Percentiles rank a stretch among this genome's conserved stretches.
These are phyloP conservation scores for Diaporthe sp. DNA, from an alignment of 2,329 filamentous ascomycete genomes.

Conservation along the genomic window DNA sequence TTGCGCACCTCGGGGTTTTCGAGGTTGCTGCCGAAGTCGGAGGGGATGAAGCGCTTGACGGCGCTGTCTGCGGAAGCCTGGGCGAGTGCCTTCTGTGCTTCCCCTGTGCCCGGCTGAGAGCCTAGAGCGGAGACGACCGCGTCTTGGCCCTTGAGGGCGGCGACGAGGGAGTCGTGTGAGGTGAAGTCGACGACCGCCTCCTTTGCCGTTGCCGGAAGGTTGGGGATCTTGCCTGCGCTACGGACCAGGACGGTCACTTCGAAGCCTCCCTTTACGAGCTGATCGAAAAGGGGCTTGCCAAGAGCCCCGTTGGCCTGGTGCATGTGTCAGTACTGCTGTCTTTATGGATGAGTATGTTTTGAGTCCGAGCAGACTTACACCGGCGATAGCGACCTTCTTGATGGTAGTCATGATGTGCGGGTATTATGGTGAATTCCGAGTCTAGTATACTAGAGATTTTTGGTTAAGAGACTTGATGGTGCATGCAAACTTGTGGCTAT, in stretches of 20 bases:
- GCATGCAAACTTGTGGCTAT: background rate
- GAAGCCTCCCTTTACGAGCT: conserved; percentile 40
- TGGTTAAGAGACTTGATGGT: background rate
- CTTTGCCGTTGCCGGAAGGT: conserved; percentile 37
- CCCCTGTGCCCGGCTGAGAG: conserved; percentile 37
- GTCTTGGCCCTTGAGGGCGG: conserved; percentile 66
- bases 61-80: conserved; percentile 68
- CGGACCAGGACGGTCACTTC: conserved; percentile 49
- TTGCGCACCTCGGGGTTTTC: conserved; percentile 47
- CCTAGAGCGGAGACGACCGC: conserved; percentile 64
- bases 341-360: background rate
- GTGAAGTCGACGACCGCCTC: conserved; percentile 47
- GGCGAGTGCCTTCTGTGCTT: conserved; percentile 60
- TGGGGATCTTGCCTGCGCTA: conserved; percentile 36
- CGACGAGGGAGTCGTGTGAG: conserved; percentile 48
- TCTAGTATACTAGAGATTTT: background rate
- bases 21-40: conserved; percentile 62
- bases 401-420: conserved; percentile 36
- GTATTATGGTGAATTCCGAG: background rate
- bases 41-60: conserved; percentile 69
- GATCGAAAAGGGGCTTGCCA: conserved; percentile 39
- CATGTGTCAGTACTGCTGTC: background rate
- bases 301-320: conserved; percentile 45
- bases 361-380: conserved; percentile 40
- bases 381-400: conserved; percentile 52